These are phyloP conservation scores for Septoria petroselini DNA, from an alignment of 2,329 filamentous ascomycete genomes.

Conservation along the genomic window DNA sequence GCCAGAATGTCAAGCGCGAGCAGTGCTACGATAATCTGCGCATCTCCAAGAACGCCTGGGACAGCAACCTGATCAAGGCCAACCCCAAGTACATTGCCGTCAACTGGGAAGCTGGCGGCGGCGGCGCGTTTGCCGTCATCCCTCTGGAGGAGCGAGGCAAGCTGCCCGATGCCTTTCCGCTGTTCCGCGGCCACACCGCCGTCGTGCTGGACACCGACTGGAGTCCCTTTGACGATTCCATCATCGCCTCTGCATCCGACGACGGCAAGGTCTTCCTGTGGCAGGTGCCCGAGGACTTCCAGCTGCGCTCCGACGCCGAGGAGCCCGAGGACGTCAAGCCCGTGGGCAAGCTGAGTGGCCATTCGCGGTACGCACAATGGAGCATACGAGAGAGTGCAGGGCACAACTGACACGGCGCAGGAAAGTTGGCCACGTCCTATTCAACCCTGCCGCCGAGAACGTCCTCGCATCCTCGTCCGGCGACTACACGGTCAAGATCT, in stretches of 20 bases:
- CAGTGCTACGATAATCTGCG: slow-evolving; percentile 98
- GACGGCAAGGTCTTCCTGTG: slow-evolving; percentile 96
- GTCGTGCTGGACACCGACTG: slow-evolving; percentile 97
- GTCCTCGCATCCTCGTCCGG: slow-evolving; percentile 93
- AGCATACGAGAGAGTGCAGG: background rate
- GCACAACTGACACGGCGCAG: slow-evolving; percentile 48
- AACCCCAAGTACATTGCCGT: slow-evolving; percentile 95
- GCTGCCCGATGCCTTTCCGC: slow-evolving; percentile 84
- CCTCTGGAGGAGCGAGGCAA: slow-evolving; percentile 86
- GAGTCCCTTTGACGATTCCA: slow-evolving; percentile 92
- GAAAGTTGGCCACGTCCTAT: slow-evolving; percentile 96
- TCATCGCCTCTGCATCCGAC: slow-evolving; percentile 91
- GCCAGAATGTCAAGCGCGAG: slow-evolving; percentile 91
- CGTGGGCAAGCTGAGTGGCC: slow-evolving; percentile 75
- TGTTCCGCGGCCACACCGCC: slow-evolving; percentile 94
- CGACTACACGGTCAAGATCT: slow-evolving; percentile 91
- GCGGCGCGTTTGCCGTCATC: slow-evolving; percentile 94
- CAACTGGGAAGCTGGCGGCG: slow-evolving; percentile 97
- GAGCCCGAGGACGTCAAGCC: slow-evolving; percentile 79
- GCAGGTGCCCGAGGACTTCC: slow-evolving; percentile 87
- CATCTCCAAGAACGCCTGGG: slow-evolving; percentile 98
- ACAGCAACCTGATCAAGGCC: slow-evolving; percentile 96
- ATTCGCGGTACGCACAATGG: slow-evolving; percentile 64
- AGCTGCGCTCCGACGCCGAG: slow-evolving; percentile 76
- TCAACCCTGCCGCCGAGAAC: slow-evolving; percentile 94